Percentiles rank a stretch among this genome's conserved stretches.
phyloP scores from a whole-genome alignment of 352 stramenopile species.

The Globisporangium mamillatum region DNA sequence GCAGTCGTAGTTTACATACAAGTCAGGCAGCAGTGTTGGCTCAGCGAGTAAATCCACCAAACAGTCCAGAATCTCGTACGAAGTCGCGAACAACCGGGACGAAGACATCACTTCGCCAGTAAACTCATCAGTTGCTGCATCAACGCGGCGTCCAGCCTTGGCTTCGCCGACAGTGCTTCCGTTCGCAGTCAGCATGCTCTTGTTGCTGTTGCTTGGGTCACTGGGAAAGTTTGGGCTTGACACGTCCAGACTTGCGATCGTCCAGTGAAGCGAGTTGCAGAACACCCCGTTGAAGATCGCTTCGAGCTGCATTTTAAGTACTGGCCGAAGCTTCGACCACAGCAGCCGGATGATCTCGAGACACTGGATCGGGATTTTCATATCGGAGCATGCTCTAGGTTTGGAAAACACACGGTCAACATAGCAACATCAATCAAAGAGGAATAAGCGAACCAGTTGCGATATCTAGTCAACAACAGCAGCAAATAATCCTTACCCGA shows the following conservation, averaged over 20 bases:
- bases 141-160: constrained; percentile 23
- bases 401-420: neutral
- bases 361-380: constrained; percentile 55
- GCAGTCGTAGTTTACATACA: constrained; percentile 99
- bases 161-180: neutral
- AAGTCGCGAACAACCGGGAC: constrained; percentile 55
- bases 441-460: neutral
- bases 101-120: constrained; percentile 49
- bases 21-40: constrained; percentile 92
- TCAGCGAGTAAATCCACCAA: constrained; percentile 97
- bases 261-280: constrained; percentile 67
- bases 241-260: constrained; percentile 57
- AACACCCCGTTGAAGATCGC: constrained; percentile 73
- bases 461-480: neutral
- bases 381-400: constrained; percentile 42
- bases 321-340: constrained; percentile 68
- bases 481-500: constrained; percentile 38
- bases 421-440: neutral
- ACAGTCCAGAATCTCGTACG: constrained; percentile 85
- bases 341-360: constrained; percentile 65
- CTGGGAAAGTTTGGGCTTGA: constrained; percentile 56
- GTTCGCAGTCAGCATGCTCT: constrained; percentile 2
- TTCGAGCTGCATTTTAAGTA: constrained; percentile 83
- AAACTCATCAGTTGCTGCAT: constrained; percentile 63
- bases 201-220: constrained; percentile 15